Evolutionary conservation across 345 rosid species (phyloP).

Genomic region (Cardamine occulta): DNA sequence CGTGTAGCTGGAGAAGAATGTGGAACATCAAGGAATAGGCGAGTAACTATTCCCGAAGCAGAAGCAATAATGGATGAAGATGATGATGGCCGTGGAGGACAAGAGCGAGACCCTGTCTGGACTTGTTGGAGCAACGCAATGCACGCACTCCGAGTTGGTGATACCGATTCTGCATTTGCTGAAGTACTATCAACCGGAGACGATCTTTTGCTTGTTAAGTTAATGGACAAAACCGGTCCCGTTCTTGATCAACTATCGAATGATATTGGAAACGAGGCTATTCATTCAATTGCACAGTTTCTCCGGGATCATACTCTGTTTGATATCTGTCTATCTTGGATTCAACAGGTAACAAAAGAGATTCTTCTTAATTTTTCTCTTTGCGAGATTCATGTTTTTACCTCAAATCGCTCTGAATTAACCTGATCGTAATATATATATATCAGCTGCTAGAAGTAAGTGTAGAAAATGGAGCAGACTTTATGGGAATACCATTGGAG

Average conservation of each 20-base stretch:
- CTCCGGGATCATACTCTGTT: slow-evolving; percentile 76
- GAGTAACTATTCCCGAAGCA: slow-evolving; percentile 63
- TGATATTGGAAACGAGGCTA: slow-evolving; percentile 72
- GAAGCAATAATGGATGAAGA: slow-evolving; percentile 61
- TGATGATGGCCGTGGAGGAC: slow-evolving; percentile 55
- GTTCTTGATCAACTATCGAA: slow-evolving; percentile 77
- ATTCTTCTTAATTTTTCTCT: slow-evolving; percentile 1
- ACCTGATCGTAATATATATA: slow-evolving; percentile 14
- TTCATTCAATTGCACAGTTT: slow-evolving; percentile 71
- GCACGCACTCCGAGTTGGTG: slow-evolving; percentile 89
- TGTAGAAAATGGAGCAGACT: slow-evolving; percentile 68
- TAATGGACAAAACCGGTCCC: slow-evolving; percentile 93
- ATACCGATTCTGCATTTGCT: slow-evolving; percentile 84
- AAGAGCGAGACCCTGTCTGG: slow-evolving; percentile 75
- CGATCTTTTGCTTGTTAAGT: slow-evolving; percentile 82
- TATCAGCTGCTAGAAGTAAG: slow-evolving; percentile 72
- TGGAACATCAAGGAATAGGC: slow-evolving; percentile 55
- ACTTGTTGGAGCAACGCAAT: slow-evolving; percentile 87
- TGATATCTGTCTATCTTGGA: slow-evolving; percentile 84
- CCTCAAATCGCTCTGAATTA: not conserved
- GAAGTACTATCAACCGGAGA: slow-evolving; percentile 79
- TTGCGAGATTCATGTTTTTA: not conserved
- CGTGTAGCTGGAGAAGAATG: slow-evolving; percentile 90
- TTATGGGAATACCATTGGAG: slow-evolving; percentile 68
- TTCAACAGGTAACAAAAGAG: slow-evolving; percentile 71